Evolutionary conservation across 805 yeast species (phyloP), one percentile per base, ranked within the genome.

Genomic region (Candida nitratophila): DNA sequence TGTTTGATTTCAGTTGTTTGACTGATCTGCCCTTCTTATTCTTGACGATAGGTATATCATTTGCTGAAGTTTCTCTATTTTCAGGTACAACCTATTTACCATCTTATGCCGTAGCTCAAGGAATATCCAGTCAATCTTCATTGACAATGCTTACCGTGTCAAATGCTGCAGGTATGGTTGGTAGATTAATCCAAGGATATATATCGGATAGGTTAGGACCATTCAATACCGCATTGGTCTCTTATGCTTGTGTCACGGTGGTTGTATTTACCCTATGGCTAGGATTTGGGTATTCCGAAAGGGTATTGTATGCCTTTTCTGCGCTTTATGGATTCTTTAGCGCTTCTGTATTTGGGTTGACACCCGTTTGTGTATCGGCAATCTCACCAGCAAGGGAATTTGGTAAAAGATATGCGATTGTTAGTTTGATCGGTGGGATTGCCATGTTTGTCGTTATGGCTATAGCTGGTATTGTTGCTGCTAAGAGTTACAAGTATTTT

Each of bases 371-470:
- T 45, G 66, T 78, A 30, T 73, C 81, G 0, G 70, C 73, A 37
- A 73, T 82, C 17, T 73, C 81, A 17, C 74, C 73, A 7, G 77
- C 79, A 0, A 66, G 70, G 45, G 76, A 79, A 43, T 83, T 82
- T 56, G 89, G 88, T 11, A 77, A 75, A 48, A 63, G 82, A 20
- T 83, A 77, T 50, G 87, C 87, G 0, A 71, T 86, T n/a, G n/a
- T 36, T 14, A 17, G 35, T 16, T 26, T 40, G 12, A 52, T 74
- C 21, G 56, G 64, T 12, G 61, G 68, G 17, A 6, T 50, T 19
- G 17, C 44, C 35, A 36, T 50, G 4, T 53, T 75, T 8, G 65
- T 66, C 14, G 64, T 67, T 12, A 58, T 73, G 20, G 74, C 77
- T 10, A 56, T 66, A 19, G 68, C 71, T 12, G 78, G 79, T 55